These are phyloP conservation scores for Auricularia auricula-judae DNA, from an alignment of 768 basidiomycete genomes.

Conservation along the genomic window DNA sequence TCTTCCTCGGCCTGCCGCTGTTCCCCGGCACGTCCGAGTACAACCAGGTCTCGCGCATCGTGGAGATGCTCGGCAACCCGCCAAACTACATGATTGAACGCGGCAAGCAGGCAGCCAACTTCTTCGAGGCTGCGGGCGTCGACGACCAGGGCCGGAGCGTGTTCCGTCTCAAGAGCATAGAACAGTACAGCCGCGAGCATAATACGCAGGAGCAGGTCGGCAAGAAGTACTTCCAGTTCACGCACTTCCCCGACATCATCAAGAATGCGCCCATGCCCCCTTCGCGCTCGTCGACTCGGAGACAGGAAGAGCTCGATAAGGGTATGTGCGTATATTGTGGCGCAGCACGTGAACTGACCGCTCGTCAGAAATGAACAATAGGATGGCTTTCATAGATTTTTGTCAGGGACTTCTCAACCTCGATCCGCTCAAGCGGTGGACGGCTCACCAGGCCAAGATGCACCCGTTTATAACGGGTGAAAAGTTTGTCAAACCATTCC, in stretches of 20 bases:
- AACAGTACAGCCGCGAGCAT: constrained; percentile 93
- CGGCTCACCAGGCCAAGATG: constrained; percentile 87
- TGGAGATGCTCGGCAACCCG: constrained; percentile 97
- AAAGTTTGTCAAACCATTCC: constrained; percentile 80
- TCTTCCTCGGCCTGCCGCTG: constrained; percentile 90
- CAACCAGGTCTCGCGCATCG: constrained; percentile 92
- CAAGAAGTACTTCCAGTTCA: constrained; percentile 83
- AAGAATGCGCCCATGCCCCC: constrained; percentile 89
- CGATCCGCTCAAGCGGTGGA: constrained; percentile 93
- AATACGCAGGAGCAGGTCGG: constrained; percentile 94
- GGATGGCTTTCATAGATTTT: constrained; percentile 95
- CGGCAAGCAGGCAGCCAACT: constrained; percentile 90
- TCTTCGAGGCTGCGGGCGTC: constrained; percentile 78
- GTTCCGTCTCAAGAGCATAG: constrained; percentile 78
- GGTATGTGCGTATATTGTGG: constrained; percentile 33
- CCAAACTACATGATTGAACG: constrained; percentile 89
- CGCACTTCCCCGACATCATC: constrained; percentile 18
- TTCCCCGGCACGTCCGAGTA: constrained; percentile 99
- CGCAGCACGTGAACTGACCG: neutral
- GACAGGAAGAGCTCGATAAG: constrained; percentile 78
- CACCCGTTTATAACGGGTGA: constrained; percentile 99
- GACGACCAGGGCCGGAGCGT: constrained; percentile 64
- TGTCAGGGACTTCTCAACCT: constrained; percentile 88
- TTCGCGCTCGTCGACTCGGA: constrained; percentile 46
- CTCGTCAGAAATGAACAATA: constrained; percentile 77